Evolutionary conservation across 2,329 filamentous ascomycete genomes (phyloP).

Genomic region (Colletotrichum camelliae): DNA sequence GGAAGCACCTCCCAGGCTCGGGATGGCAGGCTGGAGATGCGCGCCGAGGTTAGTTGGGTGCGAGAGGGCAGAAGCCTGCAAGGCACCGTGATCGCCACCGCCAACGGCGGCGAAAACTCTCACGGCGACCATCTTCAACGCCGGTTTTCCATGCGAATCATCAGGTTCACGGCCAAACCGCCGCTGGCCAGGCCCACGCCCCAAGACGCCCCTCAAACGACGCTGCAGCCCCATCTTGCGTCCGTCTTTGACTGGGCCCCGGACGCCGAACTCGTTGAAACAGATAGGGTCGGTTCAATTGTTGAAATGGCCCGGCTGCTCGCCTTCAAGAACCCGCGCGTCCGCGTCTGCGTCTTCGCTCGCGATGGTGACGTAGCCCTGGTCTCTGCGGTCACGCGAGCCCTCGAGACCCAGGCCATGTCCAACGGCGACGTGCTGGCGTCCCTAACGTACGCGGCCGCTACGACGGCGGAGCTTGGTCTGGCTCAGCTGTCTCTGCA

Average conservation of each 20-base stretch:
- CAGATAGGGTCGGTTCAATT: not conserved
- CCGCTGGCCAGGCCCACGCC: not conserved
- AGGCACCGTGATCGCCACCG: not conserved
- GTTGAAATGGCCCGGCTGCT: not conserved
- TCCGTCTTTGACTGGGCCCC: not conserved
- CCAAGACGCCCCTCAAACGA: not conserved
- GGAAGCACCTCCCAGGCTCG: not conserved
- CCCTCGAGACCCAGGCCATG: not conserved
- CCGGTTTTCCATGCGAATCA: not conserved
- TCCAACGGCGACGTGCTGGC: not conserved
- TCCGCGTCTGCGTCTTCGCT: not conserved
- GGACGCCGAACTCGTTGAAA: not conserved
- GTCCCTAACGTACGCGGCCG: not conserved
- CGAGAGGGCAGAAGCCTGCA: not conserved
- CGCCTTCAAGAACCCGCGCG: not conserved
- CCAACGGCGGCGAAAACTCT: not conserved
- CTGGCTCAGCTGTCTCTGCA: not conserved
- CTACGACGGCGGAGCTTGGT: not conserved
- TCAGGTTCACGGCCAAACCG: not conserved
- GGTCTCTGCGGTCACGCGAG: not conserved
- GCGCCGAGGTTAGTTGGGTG: not conserved
- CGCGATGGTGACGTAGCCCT: not conserved
- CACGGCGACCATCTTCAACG: not conserved
- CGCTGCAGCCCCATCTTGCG: not conserved
- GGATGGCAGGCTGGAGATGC: not conserved